Evolutionary conservation across 2,329 filamentous ascomycete genomes (phyloP), one percentile per base, ranked within the genome.

Genomic region (Cryphonectria naterciae): DNA sequence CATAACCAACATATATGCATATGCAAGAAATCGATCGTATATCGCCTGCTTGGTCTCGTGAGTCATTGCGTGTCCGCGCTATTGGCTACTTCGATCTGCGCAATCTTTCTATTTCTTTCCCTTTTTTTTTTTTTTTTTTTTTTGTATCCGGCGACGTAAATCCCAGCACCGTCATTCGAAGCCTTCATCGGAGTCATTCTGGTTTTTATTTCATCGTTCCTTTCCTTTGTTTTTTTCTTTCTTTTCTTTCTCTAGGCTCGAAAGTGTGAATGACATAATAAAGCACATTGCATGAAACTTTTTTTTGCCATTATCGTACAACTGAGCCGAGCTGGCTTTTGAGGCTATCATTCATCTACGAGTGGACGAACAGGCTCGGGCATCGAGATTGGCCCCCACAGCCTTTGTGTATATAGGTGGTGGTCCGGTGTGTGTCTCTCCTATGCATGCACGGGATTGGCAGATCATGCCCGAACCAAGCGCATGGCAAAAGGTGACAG

Each of bases 11-110:
- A 58, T 32, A 13, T 32, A 46, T 28, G 61, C 61, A 64, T 4
- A 64, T 64, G 61, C 61, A 64, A 46, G 61, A 15, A 4, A 64
- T 43, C 61, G n/a, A 46, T 17, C 61, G 61, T 28, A n/a, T 11
- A 3, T 64, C 7, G 39, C n/a, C 22, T 46, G 7, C 6, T 25
- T 64, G 61, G 61, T 64, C 61, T 25, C 41, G 37, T 64, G 37
- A 49, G 39, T 13, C 39, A 11, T 43, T 63, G 39, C 15, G 61
- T 64, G 22, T 28, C 13, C 17, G 22, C 61, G 17, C 61, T 19
- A 46, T 43, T 64, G 37, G 61, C 4, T 28, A 22, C 2, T 49
- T 19, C 1, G n/a, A 7, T 22, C 43, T 1, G 7, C 46, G 19
- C 46, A 19, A 13, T 22, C 35, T 17, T 13, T n/a, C n/a, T n/a